phyloP scores from a whole-genome alignment of 441 rosid genomes.

The Corymbia calophylla region DNA sequence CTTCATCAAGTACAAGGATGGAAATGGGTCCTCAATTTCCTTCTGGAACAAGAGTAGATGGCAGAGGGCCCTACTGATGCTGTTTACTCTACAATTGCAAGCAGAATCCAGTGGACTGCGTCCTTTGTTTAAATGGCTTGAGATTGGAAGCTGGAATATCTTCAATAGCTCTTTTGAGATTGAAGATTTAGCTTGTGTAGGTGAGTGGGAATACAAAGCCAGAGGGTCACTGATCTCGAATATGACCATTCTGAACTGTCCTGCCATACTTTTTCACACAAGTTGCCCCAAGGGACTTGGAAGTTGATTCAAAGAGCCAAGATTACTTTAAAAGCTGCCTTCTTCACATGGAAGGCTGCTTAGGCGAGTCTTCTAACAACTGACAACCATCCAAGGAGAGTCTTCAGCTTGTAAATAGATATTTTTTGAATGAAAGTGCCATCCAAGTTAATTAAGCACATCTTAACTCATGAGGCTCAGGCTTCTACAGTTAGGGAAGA shows the following conservation, averaged over 20 bases:
- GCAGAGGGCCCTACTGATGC: not conserved
- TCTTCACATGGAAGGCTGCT: not conserved
- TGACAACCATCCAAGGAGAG: not conserved
- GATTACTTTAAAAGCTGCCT: not conserved
- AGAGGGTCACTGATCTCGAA: not conserved
- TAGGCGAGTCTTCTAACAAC: not conserved
- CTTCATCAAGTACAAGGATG: not conserved
- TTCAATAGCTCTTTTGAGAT: not conserved
- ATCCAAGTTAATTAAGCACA: not conserved
- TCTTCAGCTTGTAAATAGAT: not conserved
- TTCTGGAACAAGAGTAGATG: not conserved
- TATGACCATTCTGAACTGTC: not conserved
- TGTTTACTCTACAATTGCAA: not conserved
- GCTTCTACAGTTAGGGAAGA: not conserved
- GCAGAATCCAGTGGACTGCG: not conserved
- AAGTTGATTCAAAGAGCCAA: not conserved
- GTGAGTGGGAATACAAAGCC: not conserved
- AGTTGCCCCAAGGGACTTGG: not conserved
- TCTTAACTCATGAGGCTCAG: not conserved
- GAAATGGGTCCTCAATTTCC: not conserved
- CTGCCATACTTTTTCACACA: not conserved
- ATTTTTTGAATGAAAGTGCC: not conserved
- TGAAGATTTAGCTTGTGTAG: not conserved
- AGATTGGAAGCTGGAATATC: not conserved
- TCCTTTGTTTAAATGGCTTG: not conserved